Evolutionary conservation across 2,329 filamentous ascomycete genomes (phyloP).

Genomic region (Penicillium thymicola): DNA sequence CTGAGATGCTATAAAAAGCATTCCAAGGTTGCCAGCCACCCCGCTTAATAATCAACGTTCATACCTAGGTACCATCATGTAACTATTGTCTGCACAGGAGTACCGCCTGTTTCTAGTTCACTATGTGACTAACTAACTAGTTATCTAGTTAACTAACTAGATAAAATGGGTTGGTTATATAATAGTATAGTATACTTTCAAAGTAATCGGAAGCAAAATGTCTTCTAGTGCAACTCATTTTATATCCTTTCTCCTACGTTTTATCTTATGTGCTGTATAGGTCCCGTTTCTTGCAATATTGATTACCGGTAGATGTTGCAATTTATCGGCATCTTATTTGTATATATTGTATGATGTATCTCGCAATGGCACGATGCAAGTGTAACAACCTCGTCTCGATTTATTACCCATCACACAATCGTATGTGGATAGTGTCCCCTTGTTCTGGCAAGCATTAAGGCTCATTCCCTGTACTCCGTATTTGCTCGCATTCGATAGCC

Average conservation of each 20-base stretch:
- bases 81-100: not conserved
- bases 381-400: not conserved
- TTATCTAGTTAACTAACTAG: no score
- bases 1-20: not conserved
- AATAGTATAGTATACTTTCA: not conserved
- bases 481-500: not conserved
- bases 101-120: not conserved
- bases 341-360: not conserved
- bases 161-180: no score
- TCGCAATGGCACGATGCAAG: not conserved
- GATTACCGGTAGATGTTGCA: not conserved
- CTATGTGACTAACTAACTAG: no score
- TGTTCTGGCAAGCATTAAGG: not conserved
- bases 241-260: not conserved
- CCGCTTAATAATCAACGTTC: not conserved
- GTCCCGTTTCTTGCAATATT: no score
- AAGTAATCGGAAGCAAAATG: no score
- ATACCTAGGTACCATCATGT: not conserved
- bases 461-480: not conserved
- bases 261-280: not conserved
- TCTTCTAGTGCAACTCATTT: not conserved
- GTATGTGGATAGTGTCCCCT: not conserved
- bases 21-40: not conserved
- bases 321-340: not conserved
- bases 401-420: not conserved